Evolutionary conservation across 148 eudicot genomes (phyloP).

Genomic region (Tetragonia tetragonoides): DNA sequence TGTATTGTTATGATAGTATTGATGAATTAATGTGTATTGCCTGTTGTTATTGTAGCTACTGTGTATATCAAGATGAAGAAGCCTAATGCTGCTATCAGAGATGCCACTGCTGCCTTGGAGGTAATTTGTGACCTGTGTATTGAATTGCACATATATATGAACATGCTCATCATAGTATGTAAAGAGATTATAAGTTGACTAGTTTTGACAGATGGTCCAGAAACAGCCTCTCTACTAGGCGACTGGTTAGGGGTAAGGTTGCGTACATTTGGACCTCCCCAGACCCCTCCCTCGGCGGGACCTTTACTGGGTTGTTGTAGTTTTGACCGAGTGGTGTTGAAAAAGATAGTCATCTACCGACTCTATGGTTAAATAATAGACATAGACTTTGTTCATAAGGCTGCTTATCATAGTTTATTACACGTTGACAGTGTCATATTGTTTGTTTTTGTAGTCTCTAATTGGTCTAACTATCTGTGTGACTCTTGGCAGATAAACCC

Average conservation of each 20-base stretch:
- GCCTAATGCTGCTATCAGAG: conserved; percentile 94
- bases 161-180: background rate
- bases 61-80: conserved; percentile 89
- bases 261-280: no score
- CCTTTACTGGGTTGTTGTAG: no score
- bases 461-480: background rate
- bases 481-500: conserved; percentile 67
- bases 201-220: background rate
- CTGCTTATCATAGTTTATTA: background rate
- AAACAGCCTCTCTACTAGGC: no score
- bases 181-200: background rate
- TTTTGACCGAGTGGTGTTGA: background rate
- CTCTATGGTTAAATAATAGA: background rate
- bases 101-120: conserved; percentile 86
- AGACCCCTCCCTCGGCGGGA: no score
- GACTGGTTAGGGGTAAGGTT: no score
- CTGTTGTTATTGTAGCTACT: conserved; percentile 47
- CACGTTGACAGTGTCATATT: background rate
- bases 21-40: background rate
- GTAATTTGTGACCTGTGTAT: conserved; percentile 27
- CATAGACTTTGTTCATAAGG: background rate
- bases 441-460: no score
- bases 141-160: background rate
- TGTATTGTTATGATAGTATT: background rate
- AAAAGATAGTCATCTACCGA: background rate